Conservation (phyloP, 371 early-diverging fungal species). For the Mucor sp. region DNA sequence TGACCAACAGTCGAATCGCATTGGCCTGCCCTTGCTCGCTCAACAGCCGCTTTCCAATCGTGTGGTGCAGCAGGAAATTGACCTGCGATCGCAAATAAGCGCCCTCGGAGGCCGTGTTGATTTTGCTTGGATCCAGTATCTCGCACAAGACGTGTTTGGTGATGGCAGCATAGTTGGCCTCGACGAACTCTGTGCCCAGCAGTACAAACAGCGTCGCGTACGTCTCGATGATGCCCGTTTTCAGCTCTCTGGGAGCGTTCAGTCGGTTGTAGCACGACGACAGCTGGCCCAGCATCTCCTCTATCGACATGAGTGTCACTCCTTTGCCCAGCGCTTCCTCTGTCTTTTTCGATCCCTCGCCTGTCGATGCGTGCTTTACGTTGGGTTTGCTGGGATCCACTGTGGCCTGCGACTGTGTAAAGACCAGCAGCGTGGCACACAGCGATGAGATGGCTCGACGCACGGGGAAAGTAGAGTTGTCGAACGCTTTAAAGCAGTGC, state of each 20-base stretch:
- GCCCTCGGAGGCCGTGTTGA: constrained; percentile 54
- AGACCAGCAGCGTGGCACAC: constrained; percentile 61
- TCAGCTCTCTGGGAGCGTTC: constrained; percentile 67
- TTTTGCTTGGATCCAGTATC: constrained; percentile 43
- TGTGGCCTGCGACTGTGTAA: constrained; percentile 52
- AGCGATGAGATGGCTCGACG: constrained; percentile 69
- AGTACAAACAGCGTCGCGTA: constrained; percentile 75
- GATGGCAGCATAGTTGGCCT: constrained; percentile 73
- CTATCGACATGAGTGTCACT: constrained; percentile 57
- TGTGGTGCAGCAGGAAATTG: constrained; percentile 74
- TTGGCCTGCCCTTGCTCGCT: constrained; percentile 82
- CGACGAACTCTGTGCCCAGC: constrained; percentile 75
- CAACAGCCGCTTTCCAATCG: constrained; percentile 70
- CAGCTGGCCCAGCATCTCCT: constrained; percentile 72
- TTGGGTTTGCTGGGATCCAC: constrained; percentile 42
- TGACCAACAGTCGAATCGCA: constrained; percentile 69
- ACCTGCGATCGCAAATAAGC: constrained; percentile 68
- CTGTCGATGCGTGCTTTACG: constrained; percentile 48
- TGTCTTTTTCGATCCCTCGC: constrained; percentile 29
- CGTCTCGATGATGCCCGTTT: constrained; percentile 80
- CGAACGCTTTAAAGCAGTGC: constrained; percentile 67
- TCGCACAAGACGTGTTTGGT: constrained; percentile 70
- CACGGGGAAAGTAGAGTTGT: constrained; percentile 65
- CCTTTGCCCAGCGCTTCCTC: constrained; percentile 30
- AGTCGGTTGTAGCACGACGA: constrained; percentile 62